Percentiles rank a stretch among this genome's conserved stretches.
phyloP scores from a whole-genome alignment of 2,329 filamentous ascomycete genomes.

The Xylariaceae sp. region DNA sequence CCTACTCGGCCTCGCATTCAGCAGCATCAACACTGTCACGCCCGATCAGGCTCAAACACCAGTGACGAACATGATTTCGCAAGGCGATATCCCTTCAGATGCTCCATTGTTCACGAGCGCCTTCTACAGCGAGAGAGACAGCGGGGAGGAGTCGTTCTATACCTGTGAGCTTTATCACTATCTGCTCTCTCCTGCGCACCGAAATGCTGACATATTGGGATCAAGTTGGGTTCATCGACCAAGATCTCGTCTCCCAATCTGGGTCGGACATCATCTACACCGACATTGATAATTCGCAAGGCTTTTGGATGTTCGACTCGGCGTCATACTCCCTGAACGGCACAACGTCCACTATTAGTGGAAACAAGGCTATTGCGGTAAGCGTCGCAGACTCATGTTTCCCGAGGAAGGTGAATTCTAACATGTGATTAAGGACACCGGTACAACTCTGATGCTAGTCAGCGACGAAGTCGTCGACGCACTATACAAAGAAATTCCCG shows the following conservation, averaged over 20 bases:
- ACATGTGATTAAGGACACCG: conserved; percentile 48
- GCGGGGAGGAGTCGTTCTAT: conserved; percentile 50
- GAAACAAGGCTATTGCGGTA: conserved; percentile 60
- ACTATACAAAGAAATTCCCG: conserved; percentile 61
- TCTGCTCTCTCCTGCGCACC: too few species aligned
- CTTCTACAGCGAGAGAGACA: conserved; percentile 53
- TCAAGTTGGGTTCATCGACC: conserved; percentile 63
- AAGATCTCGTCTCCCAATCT: conserved; percentile 51
- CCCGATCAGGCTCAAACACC: conserved; percentile 55
- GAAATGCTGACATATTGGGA: too few species aligned
- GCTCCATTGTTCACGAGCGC: conserved; percentile 61
- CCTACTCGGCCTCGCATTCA: conserved; percentile 62
- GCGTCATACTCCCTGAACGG: conserved; percentile 54
- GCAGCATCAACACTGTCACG: conserved; percentile 59
- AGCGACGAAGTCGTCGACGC: conserved; percentile 57
- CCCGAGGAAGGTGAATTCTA: too few species aligned
- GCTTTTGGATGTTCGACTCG: conserved; percentile 66
- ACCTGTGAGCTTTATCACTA: conserved; percentile 34
- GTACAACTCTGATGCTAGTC: conserved; percentile 64
- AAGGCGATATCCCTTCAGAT: conserved; percentile 41
- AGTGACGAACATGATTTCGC: conserved; percentile 64
- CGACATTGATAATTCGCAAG: conserved; percentile 57
- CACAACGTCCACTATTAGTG: conserved; percentile 39
- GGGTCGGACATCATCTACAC: conserved; percentile 56
- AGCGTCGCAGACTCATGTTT: too few species aligned